phyloP scores from a whole-genome alignment of 257 asterid genomes.

The Fraxinus cuspidata region DNA sequence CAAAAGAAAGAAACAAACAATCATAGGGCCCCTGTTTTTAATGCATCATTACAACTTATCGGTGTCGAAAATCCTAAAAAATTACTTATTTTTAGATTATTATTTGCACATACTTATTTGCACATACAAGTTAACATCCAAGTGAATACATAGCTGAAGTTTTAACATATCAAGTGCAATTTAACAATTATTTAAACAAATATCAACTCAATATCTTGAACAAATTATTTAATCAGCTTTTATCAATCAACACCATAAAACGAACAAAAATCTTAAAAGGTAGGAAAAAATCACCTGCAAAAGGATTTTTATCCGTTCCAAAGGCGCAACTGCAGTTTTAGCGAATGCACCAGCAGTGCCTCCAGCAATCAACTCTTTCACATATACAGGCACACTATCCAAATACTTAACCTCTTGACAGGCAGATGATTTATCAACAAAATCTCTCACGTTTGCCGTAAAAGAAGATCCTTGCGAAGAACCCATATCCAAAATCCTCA shows the following conservation, averaged over 20 bases:
- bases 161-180: not conserved
- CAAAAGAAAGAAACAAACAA: not conserved
- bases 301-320: conserved; percentile 90
- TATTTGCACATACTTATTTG: not conserved
- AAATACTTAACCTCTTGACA: conserved; percentile 50
- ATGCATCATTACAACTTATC: not conserved
- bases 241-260: not conserved
- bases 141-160: not conserved
- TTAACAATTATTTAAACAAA: not conserved
- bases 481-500: conserved; percentile 49
- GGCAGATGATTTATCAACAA: conserved; percentile 57
- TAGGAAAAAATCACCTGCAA: conserved; percentile 61
- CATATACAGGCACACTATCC: conserved; percentile 75
- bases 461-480: conserved; percentile 74
- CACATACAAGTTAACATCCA: not conserved
- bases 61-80: too few relatives aligned
- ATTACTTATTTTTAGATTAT: not conserved
- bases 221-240: not conserved
- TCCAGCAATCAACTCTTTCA: conserved; percentile 95
- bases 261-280: not conserved
- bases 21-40: not conserved
- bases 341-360: conserved; percentile 97
- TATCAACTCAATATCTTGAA: not conserved
- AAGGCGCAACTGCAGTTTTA: conserved; percentile 91
- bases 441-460: conserved; percentile 61